phyloP scores from a whole-genome alignment of 148 eudicot genomes.

The Rhododendron molle region DNA sequence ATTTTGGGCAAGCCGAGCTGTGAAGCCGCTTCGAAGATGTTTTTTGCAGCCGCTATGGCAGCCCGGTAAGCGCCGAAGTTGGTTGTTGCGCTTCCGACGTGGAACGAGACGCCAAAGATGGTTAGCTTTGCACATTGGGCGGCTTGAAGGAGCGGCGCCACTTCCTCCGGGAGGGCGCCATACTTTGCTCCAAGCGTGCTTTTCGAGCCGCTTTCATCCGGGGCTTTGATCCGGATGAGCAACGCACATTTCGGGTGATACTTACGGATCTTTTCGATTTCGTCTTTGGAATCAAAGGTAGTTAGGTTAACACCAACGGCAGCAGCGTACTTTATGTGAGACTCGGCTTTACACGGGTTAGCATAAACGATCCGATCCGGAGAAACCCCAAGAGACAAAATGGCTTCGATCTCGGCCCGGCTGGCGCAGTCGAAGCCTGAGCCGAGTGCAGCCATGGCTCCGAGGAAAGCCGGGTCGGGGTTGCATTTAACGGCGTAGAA shows the following conservation, averaged over 20 bases:
- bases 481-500: constrained; percentile 32
- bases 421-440: constrained; percentile 29
- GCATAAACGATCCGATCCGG: constrained; percentile 19
- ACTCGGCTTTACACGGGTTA: constrained; percentile 18
- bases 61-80: constrained; percentile 1
- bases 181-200: constrained; percentile 16
- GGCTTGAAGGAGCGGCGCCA: constrained; percentile 13
- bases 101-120: constrained; percentile 20
- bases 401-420: constrained; percentile 17
- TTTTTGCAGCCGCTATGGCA: constrained; percentile 16
- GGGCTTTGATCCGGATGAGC: constrained; percentile 19
- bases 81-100: constrained; percentile 14
- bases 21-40: constrained; percentile 16
- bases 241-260: constrained; percentile 19
- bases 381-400: constrained; percentile 22
- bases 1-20: constrained; percentile 19
- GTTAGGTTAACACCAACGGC: constrained; percentile 18
- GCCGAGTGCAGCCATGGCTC: constrained; percentile 18
- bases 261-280: constrained; percentile 20
- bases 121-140: constrained; percentile 10
- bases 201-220: constrained; percentile 14
- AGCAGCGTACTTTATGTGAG: constrained; percentile 20
- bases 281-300: constrained; percentile 16
- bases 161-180: constrained; percentile 24
- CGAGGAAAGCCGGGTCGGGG: constrained; percentile 11